These are phyloP conservation scores for Terfezia claveryi DNA, from an alignment of 495 filamentous ascomycete species.

Conservation along the genomic window DNA sequence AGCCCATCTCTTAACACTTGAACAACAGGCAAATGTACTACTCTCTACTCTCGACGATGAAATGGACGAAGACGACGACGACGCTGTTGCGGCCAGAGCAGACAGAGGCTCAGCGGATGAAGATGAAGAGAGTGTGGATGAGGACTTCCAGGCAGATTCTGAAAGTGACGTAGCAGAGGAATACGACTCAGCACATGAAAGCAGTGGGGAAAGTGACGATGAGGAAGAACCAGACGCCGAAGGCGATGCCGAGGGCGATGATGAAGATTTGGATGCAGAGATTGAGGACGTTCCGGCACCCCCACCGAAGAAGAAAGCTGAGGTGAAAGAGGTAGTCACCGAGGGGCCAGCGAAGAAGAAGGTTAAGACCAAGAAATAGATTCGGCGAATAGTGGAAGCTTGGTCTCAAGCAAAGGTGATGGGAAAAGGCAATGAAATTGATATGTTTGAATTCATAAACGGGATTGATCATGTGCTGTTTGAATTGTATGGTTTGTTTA, in stretches of 20 bases:
- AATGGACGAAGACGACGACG: constrained; percentile 67
- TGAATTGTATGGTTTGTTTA: no score
- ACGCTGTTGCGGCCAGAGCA: constrained; percentile 40
- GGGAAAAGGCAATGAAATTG: no score
- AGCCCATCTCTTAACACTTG: not conserved
- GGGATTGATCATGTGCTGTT: no score
- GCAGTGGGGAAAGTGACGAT: constrained; percentile 38
- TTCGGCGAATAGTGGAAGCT: no score
- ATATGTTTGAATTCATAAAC: no score
- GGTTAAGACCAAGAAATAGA: constrained; percentile 15
- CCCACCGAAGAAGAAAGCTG: not conserved
- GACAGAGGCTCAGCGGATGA: constrained; percentile 87
- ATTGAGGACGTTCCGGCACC: constrained; percentile 9
- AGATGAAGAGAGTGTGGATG: constrained; percentile 70
- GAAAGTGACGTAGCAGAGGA: constrained; percentile 95
- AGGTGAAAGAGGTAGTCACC: constrained; percentile 40
- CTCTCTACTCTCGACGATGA: constrained; percentile 22
- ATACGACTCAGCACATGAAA: constrained; percentile 77
- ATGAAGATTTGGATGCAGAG: constrained; percentile 17
- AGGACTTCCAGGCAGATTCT: constrained; percentile 79
- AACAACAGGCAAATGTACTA: no score
- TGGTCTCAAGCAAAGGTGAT: no score
- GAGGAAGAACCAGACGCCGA: constrained; percentile 28
- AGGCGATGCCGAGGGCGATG: constrained; percentile 55
- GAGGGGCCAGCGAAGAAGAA: constrained; percentile 19